Percentiles rank a stretch among this genome's conserved stretches.
phyloP scores from a whole-genome alignment of 768 basidiomycete species.

The Podaxis mareebaensis region DNA sequence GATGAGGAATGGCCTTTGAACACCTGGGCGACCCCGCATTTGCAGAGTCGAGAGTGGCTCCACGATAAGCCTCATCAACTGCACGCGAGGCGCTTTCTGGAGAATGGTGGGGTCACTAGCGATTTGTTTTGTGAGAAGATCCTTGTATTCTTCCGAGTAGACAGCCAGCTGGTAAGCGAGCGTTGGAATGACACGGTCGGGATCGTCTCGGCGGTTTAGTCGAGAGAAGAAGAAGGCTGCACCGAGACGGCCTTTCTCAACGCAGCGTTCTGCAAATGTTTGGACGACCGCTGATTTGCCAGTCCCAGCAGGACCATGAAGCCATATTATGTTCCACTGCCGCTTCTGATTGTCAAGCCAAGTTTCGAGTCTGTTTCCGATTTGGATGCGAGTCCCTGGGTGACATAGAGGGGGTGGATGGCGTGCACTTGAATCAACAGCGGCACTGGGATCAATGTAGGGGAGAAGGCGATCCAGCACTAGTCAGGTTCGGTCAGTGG shows the following conservation, averaged over 20 bases:
- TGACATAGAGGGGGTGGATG: neutral
- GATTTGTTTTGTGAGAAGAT: neutral
- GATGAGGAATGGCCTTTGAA: neutral
- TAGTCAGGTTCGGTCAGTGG: neutral
- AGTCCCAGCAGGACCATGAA: slow-evolving; percentile 10
- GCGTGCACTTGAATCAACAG: neutral
- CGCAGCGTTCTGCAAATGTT: neutral
- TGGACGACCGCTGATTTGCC: slow-evolving; percentile 5
- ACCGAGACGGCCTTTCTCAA: neutral
- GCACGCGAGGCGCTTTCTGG: neutral
- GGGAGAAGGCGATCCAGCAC: neutral
- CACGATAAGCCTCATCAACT: neutral
- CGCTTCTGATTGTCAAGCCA: neutral
- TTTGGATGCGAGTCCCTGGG: neutral
- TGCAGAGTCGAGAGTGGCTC: neutral
- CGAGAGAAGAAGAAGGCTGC: neutral
- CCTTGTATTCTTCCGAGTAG: neutral
- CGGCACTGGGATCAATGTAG: neutral
- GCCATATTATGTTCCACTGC: slow-evolving; percentile 9
- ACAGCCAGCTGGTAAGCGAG: slow-evolving; percentile 6
- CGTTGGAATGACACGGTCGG: neutral
- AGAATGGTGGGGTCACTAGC: neutral
- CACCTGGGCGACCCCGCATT: neutral
- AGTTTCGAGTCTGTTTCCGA: neutral
- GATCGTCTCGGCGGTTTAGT: neutral